Base-by-base conservation (phyloP, 805 yeast species). In the Priceomyces carsonii region DNA sequence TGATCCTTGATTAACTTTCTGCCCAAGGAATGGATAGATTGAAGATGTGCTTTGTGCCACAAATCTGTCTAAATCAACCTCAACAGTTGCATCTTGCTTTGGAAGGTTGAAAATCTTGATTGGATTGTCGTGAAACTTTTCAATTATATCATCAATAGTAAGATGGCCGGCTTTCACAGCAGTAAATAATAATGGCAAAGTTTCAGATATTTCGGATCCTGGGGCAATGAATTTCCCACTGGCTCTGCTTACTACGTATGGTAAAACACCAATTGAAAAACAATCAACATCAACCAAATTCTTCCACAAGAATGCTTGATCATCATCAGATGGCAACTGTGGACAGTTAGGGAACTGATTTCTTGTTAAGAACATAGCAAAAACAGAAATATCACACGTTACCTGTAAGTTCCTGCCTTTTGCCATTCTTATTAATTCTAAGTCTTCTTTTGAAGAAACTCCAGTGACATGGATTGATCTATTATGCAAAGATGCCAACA, bases 391-490 rank as follows among this genome's bases (percentile, higher is more conserved):
- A 61, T 91, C 98, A 63, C 95, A 85, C 14, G 97, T 88, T 24
- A 91, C 95, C 47, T 74, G 74, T 51, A 87, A 71, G 29, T 82
- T 80, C 71, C 85, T 87, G 39, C 76, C 83, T 66, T 89, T 89
- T 34, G 95, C 87, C 78, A 91, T 79, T 55, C 76, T 74, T 54
- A 91, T 85, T 57, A 91, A 72, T 42, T 85, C 81, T 56, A 91
- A 72, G 61, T 91, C 98, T 47, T 83, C 87, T 56, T 75, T 79
- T 40, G 83, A 73, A 26, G 85, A 79, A 33, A 91, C 93, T 47
- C 85, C 89, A 37, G 95, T 86, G 50, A 91, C 81, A 63, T 91
- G 98, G 45, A 91, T 83, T 26, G 88, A 71, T 54, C 95, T 78
- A 65, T 70, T 76, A 71, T 86, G 89, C 57, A 91, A 75, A 18